A percentile compares a stretch with the other conserved stretches of the same genome.
Conservation (phyloP, 257 asterid species). For the Phtheirospermum japonicum region DNA sequence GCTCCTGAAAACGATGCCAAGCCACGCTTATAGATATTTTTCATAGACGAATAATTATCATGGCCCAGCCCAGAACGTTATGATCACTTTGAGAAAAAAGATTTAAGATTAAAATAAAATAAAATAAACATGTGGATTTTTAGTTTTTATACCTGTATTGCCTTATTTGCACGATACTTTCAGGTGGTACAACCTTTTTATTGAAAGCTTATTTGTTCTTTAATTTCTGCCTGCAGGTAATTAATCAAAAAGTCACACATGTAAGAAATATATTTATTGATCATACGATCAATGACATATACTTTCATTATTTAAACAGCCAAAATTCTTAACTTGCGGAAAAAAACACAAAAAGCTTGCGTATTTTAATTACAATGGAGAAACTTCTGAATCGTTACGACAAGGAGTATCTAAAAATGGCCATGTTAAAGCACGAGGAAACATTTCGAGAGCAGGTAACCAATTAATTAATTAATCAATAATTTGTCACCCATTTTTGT, state of each 20-base stretch:
- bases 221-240: constrained; percentile 26
- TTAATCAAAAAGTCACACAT: background rate
- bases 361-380: constrained; percentile 44
- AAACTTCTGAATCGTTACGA: constrained; percentile 61
- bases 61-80: constrained; percentile 32
- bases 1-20: constrained; percentile 39
- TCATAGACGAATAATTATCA: constrained; percentile 29
- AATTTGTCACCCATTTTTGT: background rate
- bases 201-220: background rate
- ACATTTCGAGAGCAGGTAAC: constrained; percentile 82
- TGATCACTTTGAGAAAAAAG: constrained; percentile 11
- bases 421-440: constrained; percentile 92
- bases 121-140: constrained; percentile 20
- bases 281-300: background rate
- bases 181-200: background rate
- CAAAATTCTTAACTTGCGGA: too few species aligned
- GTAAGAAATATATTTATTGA: background rate
- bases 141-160: too few species aligned
- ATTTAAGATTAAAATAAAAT: background rate
- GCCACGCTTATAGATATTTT: constrained; percentile 45
- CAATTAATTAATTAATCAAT: background rate
- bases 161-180: too few species aligned
- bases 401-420: constrained; percentile 80
- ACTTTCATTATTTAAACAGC: too few species aligned
- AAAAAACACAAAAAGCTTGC: too few species aligned